These are phyloP conservation scores for Phialophora macrospora DNA, from an alignment of 2,329 filamentous ascomycete species.

Conservation along the genomic window DNA sequence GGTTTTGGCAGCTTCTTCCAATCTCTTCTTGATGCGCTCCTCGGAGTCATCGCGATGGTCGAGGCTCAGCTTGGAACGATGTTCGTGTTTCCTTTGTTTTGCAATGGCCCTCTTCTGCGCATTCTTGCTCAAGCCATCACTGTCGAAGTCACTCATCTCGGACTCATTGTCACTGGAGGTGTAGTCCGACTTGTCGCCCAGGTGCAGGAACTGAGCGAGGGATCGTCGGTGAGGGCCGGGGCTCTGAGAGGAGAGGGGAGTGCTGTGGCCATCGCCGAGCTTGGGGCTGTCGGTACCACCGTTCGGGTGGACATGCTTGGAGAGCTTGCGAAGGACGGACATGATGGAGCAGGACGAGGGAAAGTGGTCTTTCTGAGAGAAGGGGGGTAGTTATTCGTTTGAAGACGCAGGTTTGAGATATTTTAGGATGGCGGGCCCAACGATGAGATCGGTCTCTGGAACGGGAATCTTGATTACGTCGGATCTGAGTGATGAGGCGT, in stretches of 20 bases:
- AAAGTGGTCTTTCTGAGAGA: too few relatives aligned
- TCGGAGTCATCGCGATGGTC: constrained; percentile 51
- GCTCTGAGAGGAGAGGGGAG: constrained; percentile 38
- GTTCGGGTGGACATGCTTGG: constrained; percentile 45
- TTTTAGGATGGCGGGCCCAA: background rate
- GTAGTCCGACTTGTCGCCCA: constrained; percentile 41
- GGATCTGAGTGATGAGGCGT: constrained; percentile 14
- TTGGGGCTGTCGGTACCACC: constrained; percentile 37
- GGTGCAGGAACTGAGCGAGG: constrained; percentile 48
- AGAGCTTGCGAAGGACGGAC: constrained; percentile 41
- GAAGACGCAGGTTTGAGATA: background rate
- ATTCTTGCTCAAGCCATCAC: constrained; percentile 50
- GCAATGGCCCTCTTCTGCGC: constrained; percentile 51
- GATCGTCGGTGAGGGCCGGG: constrained; percentile 48
- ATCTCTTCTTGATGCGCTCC: constrained; percentile 48
- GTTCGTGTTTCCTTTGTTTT: constrained; percentile 47
- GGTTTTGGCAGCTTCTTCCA: constrained; percentile 57
- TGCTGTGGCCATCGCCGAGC: constrained; percentile 22
- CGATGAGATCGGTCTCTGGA: background rate
- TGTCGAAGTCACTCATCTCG: constrained; percentile 45
- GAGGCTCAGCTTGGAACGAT: constrained; percentile 50
- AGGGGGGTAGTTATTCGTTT: background rate
- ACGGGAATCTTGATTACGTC: constrained; percentile 16
- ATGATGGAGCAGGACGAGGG: constrained; percentile 19
- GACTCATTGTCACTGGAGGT: constrained; percentile 48